Evolutionary conservation across 352 stramenopile genomes (phyloP), one percentile per base, ranked within the genome.

Genomic region (Phytophthora pini): DNA sequence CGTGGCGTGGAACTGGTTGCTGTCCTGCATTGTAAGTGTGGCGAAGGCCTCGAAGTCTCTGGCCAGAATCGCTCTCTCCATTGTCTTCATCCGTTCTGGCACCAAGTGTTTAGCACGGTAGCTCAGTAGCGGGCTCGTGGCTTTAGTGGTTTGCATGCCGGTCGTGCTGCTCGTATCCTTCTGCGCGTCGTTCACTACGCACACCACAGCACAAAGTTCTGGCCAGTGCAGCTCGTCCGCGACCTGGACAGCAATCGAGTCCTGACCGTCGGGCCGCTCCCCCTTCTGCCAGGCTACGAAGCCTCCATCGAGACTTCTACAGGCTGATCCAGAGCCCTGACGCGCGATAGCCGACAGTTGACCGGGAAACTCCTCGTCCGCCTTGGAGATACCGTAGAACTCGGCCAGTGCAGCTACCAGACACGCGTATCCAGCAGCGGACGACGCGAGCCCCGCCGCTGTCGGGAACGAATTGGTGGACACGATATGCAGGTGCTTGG

Each of bases 401-500:
- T 98, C 69, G 0, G 94, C 84, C 48, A 99, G 74, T 11, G 93
- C 83, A 20, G 88, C 83, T 6, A 99, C 97, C 12, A 98, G 84
- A 69, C 89, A 97, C 24, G 94, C 93, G 56, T 99, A 99, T n/a
- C 98, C 98, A 1, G 98, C 97, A 4, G 98, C 98, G 31, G 94
- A 99, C 9, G 94, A 99, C 48, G 98, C 98, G 39, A 99, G 89
- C 12, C 98, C 98, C 1, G 97, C 97, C 5, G 97, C 97, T 4
- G 97, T 99, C 4, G 98, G 98, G 75, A 99, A 99, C 62, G 93
- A 99, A 75, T 99, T 99, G 59, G 95, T 92, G 29, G 89, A 98
- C 7, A 95, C 92, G 43, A 99, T 97, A 61, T 98, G 95, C 36
- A 99, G 72, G 20, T 95, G 71, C 56, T 46, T 40, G 34, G 17